Base-by-base conservation (phyloP, 352 stramenopile genomes). In the Globisporangium takayamanum region DNA sequence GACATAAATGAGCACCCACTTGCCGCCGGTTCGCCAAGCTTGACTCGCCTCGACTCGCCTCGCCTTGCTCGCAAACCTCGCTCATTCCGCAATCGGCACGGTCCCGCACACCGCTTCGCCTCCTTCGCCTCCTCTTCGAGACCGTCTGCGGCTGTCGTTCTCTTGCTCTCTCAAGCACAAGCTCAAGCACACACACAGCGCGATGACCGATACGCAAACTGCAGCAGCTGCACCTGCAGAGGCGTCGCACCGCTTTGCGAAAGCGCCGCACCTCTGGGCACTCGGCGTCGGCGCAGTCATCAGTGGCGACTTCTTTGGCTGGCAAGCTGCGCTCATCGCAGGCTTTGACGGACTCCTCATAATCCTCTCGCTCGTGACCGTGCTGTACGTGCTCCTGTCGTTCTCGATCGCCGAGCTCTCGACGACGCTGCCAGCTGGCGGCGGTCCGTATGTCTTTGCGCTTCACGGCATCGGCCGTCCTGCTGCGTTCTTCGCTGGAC, bases 371-470 rank as follows among this genome's bases (percentile, higher is more conserved):
- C 47, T 88, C 59, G 76, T 84, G 11, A 83, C 75, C 2, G 73
- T 77, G 55, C 68, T 88, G 22, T 88, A 84, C 64, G 72, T 87
- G 47, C 53, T 88, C 53, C 64, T 88, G 11, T 76, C 70, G 57
- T 88, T 88, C 69, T 88, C 78, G 42, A 88, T 88, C 55, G 76
- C 76, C 33, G 78, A 87, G 51, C 67, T 89, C 41, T 89, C 70
- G 45, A 80, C 76, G 12, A 87, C 64, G 46, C 62, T 86, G 41
- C 76, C 76, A 2, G 62, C 69, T 0, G 76, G 74, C 42, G 79
- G 76, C 45, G 76, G 79, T 0, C 76, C 79, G 49, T 89, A 89
- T 64, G 54, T 82, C 47, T 89, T 89, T 63, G 74, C 79, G 26
- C 72, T 86, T 22, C 76, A 86, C 46, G 79, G 73, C 22, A 80